Evolutionary conservation across 176 grass and related monocot species (phyloP).

Genomic region (Oryza glumipatula): DNA sequence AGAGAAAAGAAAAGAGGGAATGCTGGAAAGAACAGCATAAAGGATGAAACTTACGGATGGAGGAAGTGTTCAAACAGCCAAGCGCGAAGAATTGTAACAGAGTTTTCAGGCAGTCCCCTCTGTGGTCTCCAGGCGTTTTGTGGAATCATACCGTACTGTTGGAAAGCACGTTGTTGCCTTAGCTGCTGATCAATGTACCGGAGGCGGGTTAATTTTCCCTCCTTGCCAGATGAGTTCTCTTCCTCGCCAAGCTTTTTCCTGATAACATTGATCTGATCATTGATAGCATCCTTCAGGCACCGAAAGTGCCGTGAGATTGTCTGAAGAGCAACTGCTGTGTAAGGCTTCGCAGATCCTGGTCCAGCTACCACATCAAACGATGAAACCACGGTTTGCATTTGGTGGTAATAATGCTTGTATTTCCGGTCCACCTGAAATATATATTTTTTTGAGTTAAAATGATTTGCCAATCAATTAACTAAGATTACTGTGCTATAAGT

Average conservation of each 20-base stretch:
- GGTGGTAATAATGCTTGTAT: slow-evolving; percentile 97
- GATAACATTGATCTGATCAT: slow-evolving; percentile 71
- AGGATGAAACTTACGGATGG: slow-evolving; percentile 72
- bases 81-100: slow-evolving; percentile 87
- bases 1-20: slow-evolving; percentile 18
- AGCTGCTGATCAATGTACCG: slow-evolving; percentile 91
- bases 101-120: slow-evolving; percentile 92
- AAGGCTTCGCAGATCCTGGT: slow-evolving; percentile 72
- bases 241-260: slow-evolving; percentile 89
- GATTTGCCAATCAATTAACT: slow-evolving; percentile 20
- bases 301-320: slow-evolving; percentile 93
- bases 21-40: not conserved
- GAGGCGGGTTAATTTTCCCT: slow-evolving; percentile 71
- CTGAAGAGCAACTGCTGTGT: slow-evolving; percentile 94
- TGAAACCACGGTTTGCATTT: slow-evolving; percentile 88
- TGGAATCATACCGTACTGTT: slow-evolving; percentile 97
- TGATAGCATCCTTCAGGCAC: slow-evolving; percentile 92
- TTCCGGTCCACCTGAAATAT: slow-evolving; percentile 81
- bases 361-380: slow-evolving; percentile 84
- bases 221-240: slow-evolving; percentile 69
- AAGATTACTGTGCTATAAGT: not conserved
- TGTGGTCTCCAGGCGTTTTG: slow-evolving; percentile 94
- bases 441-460: slow-evolving; percentile 28
- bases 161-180: slow-evolving; percentile 83
- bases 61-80: slow-evolving; percentile 99